Percentiles rank a stretch among this genome's conserved stretches.
phyloP scores from a whole-genome alignment of 176 grass and related monocot genomes.

The Eremochloa ophiuroides region DNA sequence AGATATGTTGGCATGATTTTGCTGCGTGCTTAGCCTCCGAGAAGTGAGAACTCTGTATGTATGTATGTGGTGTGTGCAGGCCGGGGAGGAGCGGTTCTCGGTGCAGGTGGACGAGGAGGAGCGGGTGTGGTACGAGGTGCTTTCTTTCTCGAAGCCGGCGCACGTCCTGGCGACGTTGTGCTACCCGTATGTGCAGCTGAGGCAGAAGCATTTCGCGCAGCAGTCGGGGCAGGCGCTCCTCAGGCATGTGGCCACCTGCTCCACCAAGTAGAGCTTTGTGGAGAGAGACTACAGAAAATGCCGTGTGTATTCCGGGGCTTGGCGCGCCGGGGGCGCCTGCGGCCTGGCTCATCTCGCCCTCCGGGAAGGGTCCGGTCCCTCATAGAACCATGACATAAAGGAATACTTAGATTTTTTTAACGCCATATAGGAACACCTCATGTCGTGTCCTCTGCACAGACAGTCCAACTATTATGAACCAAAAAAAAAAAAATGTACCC shows the following conservation, averaged over 20 bases:
- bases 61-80: slow-evolving; percentile 32
- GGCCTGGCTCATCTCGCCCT: too few species aligned
- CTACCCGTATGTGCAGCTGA: slow-evolving; percentile 66
- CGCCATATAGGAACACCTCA: too few species aligned
- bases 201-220: slow-evolving; percentile 61
- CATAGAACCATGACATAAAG: too few species aligned
- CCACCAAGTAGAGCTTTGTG: not conserved
- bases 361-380: too few species aligned
- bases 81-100: slow-evolving; percentile 81
- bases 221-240: slow-evolving; percentile 50
- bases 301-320: not conserved
- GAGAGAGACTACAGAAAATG: not conserved
- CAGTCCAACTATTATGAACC: too few species aligned
- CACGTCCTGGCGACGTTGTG: slow-evolving; percentile 50
- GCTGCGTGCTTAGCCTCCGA: not conserved
- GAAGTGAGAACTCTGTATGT: not conserved
- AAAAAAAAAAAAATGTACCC: too few species aligned
- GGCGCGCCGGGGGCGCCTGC: too few species aligned
- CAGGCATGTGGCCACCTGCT: slow-evolving; percentile 26
- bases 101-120: slow-evolving; percentile 63
- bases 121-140: slow-evolving; percentile 77
- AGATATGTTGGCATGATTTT: not conserved
- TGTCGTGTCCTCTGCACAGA: too few species aligned
- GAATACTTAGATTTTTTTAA: too few species aligned
- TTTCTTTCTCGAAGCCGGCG: slow-evolving; percentile 79